These are phyloP conservation scores for Cyclotella distinguenda DNA, from an alignment of 108 stramenopile genomes.

Conservation along the genomic window DNA sequence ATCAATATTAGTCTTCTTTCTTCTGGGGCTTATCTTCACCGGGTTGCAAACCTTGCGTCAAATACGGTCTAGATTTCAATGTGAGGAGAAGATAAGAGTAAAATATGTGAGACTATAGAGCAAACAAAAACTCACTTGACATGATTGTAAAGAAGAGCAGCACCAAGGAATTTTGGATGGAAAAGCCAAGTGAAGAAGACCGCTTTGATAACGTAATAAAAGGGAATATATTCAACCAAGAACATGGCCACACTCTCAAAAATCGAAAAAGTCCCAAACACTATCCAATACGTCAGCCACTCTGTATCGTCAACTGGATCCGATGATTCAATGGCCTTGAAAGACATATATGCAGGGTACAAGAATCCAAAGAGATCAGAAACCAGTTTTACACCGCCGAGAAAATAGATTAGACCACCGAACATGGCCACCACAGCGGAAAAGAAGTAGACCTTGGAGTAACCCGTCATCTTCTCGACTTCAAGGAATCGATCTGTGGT, in stretches of 20 bases:
- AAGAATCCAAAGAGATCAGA: constrained; percentile 90
- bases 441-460: constrained; percentile 79
- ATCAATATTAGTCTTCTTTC: neutral
- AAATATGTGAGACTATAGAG: too few relatives aligned
- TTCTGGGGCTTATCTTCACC: neutral
- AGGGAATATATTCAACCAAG: constrained; percentile 64
- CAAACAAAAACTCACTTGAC: constrained; percentile 37
- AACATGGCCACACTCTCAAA: constrained; percentile 53
- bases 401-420: constrained; percentile 33
- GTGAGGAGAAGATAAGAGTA: too few relatives aligned
- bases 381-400: constrained; percentile 78
- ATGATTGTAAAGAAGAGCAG: constrained; percentile 70
- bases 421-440: constrained; percentile 43
- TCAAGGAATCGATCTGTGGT: constrained; percentile 69
- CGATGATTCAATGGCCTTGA: constrained; percentile 91
- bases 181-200: constrained; percentile 81
- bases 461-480: constrained; percentile 78
- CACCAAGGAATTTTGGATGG: constrained; percentile 80
- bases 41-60: too few relatives aligned
- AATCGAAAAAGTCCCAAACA: constrained; percentile 82
- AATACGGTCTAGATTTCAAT: too few relatives aligned
- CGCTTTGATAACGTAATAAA: constrained; percentile 83
- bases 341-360: constrained; percentile 97
- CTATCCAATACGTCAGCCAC: constrained; percentile 98
- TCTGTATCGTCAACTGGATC: constrained; percentile 81